Conservation (phyloP, 345 rosid genomes). For the Angophora floribunda region DNA sequence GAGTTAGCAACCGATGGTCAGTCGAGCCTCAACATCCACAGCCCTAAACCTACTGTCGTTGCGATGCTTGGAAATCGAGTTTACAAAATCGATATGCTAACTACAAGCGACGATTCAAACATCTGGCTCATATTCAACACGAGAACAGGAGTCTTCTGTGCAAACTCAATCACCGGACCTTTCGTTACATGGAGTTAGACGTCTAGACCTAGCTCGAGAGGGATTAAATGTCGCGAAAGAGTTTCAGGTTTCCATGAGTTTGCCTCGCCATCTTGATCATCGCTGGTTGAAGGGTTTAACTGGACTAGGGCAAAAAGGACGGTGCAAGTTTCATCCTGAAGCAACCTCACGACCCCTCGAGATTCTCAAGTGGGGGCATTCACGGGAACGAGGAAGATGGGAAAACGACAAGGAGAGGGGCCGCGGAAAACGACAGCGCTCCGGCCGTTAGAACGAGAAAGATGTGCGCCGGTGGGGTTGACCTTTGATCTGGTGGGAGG, state of each 20-base stretch:
- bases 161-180: neutral
- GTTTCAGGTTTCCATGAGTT: neutral
- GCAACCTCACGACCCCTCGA: neutral
- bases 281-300: neutral
- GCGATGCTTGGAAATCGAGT: neutral
- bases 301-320: neutral
- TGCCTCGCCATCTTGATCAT: neutral
- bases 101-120: neutral
- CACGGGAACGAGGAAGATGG: neutral
- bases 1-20: neutral
- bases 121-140: neutral
- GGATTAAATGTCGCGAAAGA: neutral
- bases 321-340: neutral
- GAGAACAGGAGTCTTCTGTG: neutral
- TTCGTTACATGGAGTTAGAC: neutral
- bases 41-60: neutral
- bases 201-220: neutral
- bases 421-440: neutral
- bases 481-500: neutral
- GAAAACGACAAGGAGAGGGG: neutral
- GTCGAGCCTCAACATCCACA: neutral
- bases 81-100: neutral
- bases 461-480: neutral
- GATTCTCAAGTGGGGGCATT: neutral
- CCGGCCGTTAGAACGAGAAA: neutral